A percentile compares a stretch with the other conserved stretches of the same genome.
phyloP scores from a whole-genome alignment of 257 asterid genomes.

The Penstemon davidsonii region DNA sequence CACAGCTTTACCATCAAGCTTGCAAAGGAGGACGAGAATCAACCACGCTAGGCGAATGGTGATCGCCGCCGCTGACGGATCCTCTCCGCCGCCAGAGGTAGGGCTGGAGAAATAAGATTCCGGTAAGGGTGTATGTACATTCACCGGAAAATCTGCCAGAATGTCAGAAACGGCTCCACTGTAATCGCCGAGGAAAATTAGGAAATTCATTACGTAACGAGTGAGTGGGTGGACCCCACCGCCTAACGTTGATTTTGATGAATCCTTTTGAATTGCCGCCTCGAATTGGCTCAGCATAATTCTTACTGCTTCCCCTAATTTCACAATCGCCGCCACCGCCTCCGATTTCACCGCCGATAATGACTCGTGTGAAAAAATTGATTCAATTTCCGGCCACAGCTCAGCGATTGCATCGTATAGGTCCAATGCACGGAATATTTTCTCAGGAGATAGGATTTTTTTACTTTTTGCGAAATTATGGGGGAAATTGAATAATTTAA shows the following conservation, averaged over 20 bases:
- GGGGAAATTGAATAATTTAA: slow-evolving; percentile 49
- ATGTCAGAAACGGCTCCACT: slow-evolving; percentile 65
- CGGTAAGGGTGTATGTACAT: slow-evolving; percentile 52
- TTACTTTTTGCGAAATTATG: slow-evolving; percentile 54
- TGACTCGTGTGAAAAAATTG: slow-evolving; percentile 53
- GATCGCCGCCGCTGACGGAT: slow-evolving; percentile 41
- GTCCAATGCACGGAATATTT: slow-evolving; percentile 69
- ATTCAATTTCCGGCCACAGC: slow-evolving; percentile 62
- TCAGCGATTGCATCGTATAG: slow-evolving; percentile 69
- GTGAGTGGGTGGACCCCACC: slow-evolving; percentile 86
- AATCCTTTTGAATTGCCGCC: slow-evolving; percentile 75
- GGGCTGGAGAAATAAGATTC: slow-evolving; percentile 61
- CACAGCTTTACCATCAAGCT: slow-evolving; percentile 77
- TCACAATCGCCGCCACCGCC: slow-evolving; percentile 57
- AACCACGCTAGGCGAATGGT: slow-evolving; percentile 69
- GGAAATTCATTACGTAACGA: slow-evolving; percentile 87
- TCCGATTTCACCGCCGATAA: slow-evolving; percentile 50
- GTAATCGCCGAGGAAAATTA: slow-evolving; percentile 71
- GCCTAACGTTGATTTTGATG: slow-evolving; percentile 52
- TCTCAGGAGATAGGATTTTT: slow-evolving; percentile 70
- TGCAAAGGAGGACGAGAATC: slow-evolving; percentile 75
- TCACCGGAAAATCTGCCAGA: slow-evolving; percentile 48
- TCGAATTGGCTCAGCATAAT: slow-evolving; percentile 65
- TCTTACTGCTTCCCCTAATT: slow-evolving; percentile 68
- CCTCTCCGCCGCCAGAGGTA: slow-evolving; percentile 34